Evolutionary conservation across 2,329 filamentous ascomycete genomes (phyloP).

Genomic region (Arthrinium phaeospermum): DNA sequence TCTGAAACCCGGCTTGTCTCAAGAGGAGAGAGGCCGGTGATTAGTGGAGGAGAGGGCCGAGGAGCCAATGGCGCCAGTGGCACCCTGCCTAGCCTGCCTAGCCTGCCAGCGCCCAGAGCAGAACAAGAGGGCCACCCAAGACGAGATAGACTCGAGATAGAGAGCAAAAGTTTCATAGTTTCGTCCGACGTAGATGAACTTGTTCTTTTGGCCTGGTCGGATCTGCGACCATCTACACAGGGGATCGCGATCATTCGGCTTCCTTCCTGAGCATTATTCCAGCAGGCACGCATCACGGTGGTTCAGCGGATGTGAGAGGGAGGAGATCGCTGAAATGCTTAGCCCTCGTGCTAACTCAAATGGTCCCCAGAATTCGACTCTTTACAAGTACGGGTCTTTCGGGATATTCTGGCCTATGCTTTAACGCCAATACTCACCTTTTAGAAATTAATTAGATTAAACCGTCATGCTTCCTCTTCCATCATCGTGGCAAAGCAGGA

Average conservation of each 20-base stretch:
- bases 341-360: slow-evolving; percentile 9
- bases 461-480: neutral
- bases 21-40: neutral
- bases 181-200: neutral
- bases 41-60: slow-evolving; percentile 10
- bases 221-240: neutral
- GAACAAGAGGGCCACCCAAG: too few species aligned
- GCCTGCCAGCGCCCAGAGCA: too few species aligned
- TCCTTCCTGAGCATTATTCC: neutral
- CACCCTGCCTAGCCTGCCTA: neutral
- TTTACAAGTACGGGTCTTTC: neutral
- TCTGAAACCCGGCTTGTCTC: slow-evolving; percentile 18
- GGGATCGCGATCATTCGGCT: neutral
- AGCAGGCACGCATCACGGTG: neutral
- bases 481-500: neutral
- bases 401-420: neutral
- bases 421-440: neutral
- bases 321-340: slow-evolving; percentile 4
- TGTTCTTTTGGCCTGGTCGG: neutral
- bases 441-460: neutral
- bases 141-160: neutral
- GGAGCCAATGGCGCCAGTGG: neutral
- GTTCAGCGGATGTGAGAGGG: neutral
- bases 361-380: neutral
- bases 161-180: neutral